Evolutionary conservation across 2,329 filamentous ascomycete genomes (phyloP).

Genomic region (Stagonosporopsis chrysanthemi): DNA sequence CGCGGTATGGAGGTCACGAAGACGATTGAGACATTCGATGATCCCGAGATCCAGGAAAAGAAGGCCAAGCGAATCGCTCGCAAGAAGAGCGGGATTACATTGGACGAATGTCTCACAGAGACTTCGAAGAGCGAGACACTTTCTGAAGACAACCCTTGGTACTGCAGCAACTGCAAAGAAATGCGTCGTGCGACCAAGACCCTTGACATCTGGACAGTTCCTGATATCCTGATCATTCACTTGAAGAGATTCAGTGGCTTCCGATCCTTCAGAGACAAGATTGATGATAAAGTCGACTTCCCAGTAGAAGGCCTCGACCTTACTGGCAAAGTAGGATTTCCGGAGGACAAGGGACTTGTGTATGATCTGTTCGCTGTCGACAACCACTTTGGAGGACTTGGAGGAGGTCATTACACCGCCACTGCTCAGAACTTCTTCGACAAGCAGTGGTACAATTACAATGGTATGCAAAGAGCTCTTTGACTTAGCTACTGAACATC

Average conservation of each 20-base stretch:
- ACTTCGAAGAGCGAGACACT: slow-evolving; percentile 93
- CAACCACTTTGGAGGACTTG: slow-evolving; percentile 91
- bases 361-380: slow-evolving; percentile 97
- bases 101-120: slow-evolving; percentile 92
- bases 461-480: slow-evolving; percentile 66
- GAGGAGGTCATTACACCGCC: slow-evolving; percentile 95
- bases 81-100: slow-evolving; percentile 76
- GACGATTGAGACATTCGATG: slow-evolving; percentile 62
- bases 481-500: not conserved
- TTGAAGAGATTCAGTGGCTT: slow-evolving; percentile 93
- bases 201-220: slow-evolving; percentile 95
- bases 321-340: slow-evolving; percentile 77
- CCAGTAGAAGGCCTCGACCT: slow-evolving; percentile 88
- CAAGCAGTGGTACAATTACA: slow-evolving; percentile 93
- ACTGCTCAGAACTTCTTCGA: slow-evolving; percentile 93
- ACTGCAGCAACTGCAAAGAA: slow-evolving; percentile 94
- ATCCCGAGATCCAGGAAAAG: slow-evolving; percentile 68
- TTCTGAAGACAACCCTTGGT: slow-evolving; percentile 97
- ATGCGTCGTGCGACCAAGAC: slow-evolving; percentile 93
- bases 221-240: slow-evolving; percentile 93
- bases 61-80: slow-evolving; percentile 70
- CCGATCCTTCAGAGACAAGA: slow-evolving; percentile 83
- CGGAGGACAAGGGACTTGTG: slow-evolving; percentile 79
- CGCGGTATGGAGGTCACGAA: slow-evolving; percentile 69
- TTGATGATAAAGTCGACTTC: slow-evolving; percentile 90